These are phyloP conservation scores for Dactylonectria macrodidyma DNA, from an alignment of 2,329 filamentous ascomycete species.

Conservation along the genomic window DNA sequence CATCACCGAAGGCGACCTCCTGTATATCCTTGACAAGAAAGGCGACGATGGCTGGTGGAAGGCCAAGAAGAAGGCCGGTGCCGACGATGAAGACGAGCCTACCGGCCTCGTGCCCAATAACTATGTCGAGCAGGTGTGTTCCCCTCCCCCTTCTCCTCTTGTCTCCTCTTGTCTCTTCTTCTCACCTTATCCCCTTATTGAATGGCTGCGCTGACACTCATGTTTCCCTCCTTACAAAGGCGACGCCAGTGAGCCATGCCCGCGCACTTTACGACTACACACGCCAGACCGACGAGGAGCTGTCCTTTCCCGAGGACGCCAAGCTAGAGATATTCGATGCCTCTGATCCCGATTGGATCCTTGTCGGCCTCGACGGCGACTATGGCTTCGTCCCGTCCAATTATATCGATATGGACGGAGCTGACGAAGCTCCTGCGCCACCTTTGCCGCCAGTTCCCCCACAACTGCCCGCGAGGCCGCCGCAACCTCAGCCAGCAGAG, in stretches of 20 bases:
- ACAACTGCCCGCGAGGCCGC: conserved; percentile 61
- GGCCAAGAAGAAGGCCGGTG: conserved; percentile 89
- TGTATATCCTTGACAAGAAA: conserved; percentile 90
- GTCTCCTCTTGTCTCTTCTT: conserved; percentile 6
- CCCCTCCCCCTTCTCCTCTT: neutral
- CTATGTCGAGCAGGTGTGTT: conserved; percentile 88
- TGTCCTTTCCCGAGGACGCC: conserved; percentile 94
- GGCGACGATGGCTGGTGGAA: conserved; percentile 91
- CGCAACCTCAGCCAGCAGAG: conserved; percentile 51
- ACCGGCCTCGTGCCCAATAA: conserved; percentile 93
- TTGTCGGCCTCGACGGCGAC: conserved; percentile 87
- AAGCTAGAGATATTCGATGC: conserved; percentile 88
- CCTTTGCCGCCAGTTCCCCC: conserved; percentile 56
- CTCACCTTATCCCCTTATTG: conserved; percentile 10
- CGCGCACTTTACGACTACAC: conserved; percentile 99
- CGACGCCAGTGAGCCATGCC: conserved; percentile 77
- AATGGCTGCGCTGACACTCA: conserved; percentile 16
- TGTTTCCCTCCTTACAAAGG: conserved; percentile 61
- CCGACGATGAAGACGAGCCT: conserved; percentile 91
- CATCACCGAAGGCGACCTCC: conserved; percentile 87
- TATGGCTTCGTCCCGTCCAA: conserved; percentile 97
- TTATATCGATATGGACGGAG: conserved; percentile 84
- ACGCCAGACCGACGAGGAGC: conserved; percentile 96
- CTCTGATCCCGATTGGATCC: conserved; percentile 95
- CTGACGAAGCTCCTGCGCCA: conserved; percentile 59